phyloP scores from a whole-genome alignment of 805 yeast genomes.

The Metschnikowia hibisci region DNA sequence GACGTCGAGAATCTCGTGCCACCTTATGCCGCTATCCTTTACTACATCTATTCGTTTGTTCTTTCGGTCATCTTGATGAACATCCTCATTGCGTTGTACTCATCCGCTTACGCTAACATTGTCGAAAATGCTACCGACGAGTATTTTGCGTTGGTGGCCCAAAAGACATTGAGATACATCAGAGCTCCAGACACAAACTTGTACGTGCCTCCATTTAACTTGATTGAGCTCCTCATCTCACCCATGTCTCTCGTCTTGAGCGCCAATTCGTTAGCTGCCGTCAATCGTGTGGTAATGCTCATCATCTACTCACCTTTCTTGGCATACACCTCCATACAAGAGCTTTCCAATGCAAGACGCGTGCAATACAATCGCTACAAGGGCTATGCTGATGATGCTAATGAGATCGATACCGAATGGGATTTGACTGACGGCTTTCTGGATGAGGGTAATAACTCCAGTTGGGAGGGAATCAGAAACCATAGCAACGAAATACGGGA shows the following conservation, averaged over 20 bases:
- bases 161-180: conserved; percentile 76
- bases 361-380: conserved; percentile 65
- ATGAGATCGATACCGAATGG: conserved; percentile 77
- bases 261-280: conserved; percentile 27
- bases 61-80: conserved; percentile 74
- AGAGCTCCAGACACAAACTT: conserved; percentile 87
- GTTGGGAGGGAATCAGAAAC: conserved; percentile 38
- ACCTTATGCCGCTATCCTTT: conserved; percentile 79
- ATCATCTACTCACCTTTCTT: conserved; percentile 67
- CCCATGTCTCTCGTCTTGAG: conserved; percentile 34
- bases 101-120: conserved; percentile 78
- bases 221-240: conserved; percentile 51
- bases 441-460: conserved; percentile 25
- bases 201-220: conserved; percentile 80
- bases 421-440: conserved; percentile 72
- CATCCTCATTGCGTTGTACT: conserved; percentile 78
- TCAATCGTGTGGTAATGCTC: conserved; percentile 59
- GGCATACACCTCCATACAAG: conserved; percentile 56
- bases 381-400: conserved; percentile 71
- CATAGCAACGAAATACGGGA: conserved; percentile 36
- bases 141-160: conserved; percentile 78
- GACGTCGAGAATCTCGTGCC: conserved; percentile 71
- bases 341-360: conserved; percentile 62
- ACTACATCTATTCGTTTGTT: conserved; percentile 72
- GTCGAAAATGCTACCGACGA: conserved; percentile 82